Evolutionary conservation across 2,329 filamentous ascomycete genomes (phyloP).

Genomic region (Parastagonospora nodorum): DNA sequence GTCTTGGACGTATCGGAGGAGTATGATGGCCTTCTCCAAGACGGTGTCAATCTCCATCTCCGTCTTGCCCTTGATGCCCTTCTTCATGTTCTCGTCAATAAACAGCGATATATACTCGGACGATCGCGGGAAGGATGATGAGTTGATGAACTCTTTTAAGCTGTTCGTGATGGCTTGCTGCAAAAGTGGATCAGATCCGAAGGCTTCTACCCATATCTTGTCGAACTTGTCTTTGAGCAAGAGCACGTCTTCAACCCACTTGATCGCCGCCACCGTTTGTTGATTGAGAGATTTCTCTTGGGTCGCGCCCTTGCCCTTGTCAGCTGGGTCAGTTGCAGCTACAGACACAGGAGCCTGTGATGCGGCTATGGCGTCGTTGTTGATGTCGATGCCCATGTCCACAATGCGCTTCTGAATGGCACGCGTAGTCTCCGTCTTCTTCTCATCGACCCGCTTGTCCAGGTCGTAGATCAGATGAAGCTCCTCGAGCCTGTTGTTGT

Average conservation of each 20-base stretch:
- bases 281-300: constrained; percentile 66
- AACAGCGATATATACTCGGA: constrained; percentile 95
- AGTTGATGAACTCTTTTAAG: constrained; percentile 91
- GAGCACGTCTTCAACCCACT: constrained; percentile 93
- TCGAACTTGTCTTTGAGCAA: constrained; percentile 89
- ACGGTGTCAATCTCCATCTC: constrained; percentile 83
- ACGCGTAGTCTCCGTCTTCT: constrained; percentile 71
- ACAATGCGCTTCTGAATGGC: constrained; percentile 77
- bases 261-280: constrained; percentile 84
- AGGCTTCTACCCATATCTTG: constrained; percentile 73
- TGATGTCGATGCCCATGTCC: constrained; percentile 81
- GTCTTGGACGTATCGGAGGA: constrained; percentile 87
- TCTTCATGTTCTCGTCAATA: constrained; percentile 95
- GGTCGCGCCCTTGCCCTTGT: constrained; percentile 52
- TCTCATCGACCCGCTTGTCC: constrained; percentile 75
- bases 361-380: constrained; percentile 65
- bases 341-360: constrained; percentile 58
- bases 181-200: constrained; percentile 74
- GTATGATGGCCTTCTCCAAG: constrained; percentile 84
- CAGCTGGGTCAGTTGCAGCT: constrained; percentile 53
- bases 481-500: constrained; percentile 81
- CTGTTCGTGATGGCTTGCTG: constrained; percentile 84
- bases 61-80: constrained; percentile 89
- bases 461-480: constrained; percentile 81
- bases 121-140: constrained; percentile 69